phyloP scores from a whole-genome alignment of 345 rosid genomes.

The Citrus medica region DNA sequence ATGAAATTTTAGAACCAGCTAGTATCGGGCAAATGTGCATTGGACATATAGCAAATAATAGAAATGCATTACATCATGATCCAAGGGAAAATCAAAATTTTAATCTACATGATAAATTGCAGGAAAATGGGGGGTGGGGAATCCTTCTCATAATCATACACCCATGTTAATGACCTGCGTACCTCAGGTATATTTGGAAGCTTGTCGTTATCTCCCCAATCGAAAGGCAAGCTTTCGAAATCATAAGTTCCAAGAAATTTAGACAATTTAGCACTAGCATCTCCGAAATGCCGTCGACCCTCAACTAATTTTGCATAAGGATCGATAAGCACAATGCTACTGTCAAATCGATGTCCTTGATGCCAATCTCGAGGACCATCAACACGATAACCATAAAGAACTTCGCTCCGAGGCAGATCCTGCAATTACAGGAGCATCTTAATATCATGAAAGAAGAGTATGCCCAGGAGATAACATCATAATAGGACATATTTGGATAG shows the following conservation, averaged over 20 bases:
- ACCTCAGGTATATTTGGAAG: constrained; percentile 85
- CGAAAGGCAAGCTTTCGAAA: constrained; percentile 70
- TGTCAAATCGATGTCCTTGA: constrained; percentile 84
- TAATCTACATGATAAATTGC: not conserved
- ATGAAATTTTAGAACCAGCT: not conserved
- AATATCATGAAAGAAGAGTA: constrained; percentile 1
- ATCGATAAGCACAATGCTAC: constrained; percentile 60
- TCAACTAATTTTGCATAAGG: constrained; percentile 89
- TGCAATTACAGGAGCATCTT: constrained; percentile 24
- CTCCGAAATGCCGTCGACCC: constrained; percentile 79
- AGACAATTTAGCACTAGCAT: constrained; percentile 50
- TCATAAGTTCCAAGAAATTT: constrained; percentile 82
- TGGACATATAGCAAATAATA: not conserved
- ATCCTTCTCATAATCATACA: not conserved
- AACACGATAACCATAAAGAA: constrained; percentile 79
- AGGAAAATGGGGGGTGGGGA: not conserved
- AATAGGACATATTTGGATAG: not conserved
- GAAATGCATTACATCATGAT: not conserved
- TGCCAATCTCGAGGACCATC: constrained; percentile 84
- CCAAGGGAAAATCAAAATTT: too few relatives aligned
- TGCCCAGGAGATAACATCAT: not conserved
- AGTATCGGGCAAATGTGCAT: not conserved
- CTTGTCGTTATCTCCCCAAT: constrained; percentile 78
- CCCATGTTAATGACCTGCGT: constrained; percentile 3
- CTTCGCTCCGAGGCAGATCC: constrained; percentile 70